These are phyloP conservation scores for Pestalotiopsis sp. DNA, from an alignment of 2,329 filamentous ascomycete genomes.

Conservation along the genomic window DNA sequence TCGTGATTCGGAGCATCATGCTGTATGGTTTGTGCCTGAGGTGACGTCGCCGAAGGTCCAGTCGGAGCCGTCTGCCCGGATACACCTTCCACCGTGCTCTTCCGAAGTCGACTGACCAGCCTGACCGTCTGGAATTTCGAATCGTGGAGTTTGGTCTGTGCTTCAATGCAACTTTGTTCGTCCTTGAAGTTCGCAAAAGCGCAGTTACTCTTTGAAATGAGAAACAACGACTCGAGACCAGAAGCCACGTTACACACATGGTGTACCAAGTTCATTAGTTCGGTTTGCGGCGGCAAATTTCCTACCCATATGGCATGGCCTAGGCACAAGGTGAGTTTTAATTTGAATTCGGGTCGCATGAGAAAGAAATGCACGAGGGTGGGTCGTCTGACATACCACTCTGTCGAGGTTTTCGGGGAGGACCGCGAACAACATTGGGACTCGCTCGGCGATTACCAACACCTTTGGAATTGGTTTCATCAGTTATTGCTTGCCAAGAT, in stretches of 20 bases:
- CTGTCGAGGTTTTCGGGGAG: constrained; percentile 59
- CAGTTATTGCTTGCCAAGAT: background rate
- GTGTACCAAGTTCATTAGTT: constrained; percentile 82
- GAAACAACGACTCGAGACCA: constrained; percentile 83
- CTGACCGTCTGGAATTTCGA: constrained; percentile 85
- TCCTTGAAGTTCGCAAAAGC: constrained; percentile 95
- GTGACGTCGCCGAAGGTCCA: constrained; percentile 49
- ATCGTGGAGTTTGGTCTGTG: constrained; percentile 85
- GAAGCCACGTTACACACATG: constrained; percentile 82
- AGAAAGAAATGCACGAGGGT: constrained; percentile 10
- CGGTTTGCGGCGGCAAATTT: constrained; percentile 83
- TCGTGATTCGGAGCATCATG: constrained; percentile 11
- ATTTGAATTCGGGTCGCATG: background rate
- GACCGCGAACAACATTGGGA: constrained; percentile 51
- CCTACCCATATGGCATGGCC: constrained; percentile 96
- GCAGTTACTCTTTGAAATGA: constrained; percentile 97
- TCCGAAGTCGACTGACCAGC: constrained; percentile 80
- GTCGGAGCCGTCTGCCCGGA: constrained; percentile 54
- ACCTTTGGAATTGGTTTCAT: background rate
- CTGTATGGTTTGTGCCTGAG: constrained; percentile 20
- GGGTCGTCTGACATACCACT: constrained; percentile 52
- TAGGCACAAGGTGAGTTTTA: constrained; percentile 17
- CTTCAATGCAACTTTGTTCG: constrained; percentile 72
- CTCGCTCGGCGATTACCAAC: background rate
- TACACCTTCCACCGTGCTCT: constrained; percentile 42